These are phyloP conservation scores for Plasmodium inui DNA, from an alignment of 169 alveolate genomes.

Conservation along the genomic window DNA sequence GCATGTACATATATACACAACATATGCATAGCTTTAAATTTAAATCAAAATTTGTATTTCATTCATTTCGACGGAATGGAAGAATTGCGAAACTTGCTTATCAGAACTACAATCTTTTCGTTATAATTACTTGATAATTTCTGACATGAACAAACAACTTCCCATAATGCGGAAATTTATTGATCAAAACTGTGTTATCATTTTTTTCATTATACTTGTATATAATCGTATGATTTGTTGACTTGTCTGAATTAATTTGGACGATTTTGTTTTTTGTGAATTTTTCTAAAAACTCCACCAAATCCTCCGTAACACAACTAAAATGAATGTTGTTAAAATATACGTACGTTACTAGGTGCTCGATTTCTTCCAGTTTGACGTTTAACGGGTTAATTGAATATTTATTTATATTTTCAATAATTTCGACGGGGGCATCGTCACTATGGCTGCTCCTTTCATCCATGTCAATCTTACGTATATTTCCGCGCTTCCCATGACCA, in stretches of 20 bases:
- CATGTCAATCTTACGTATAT: neutral
- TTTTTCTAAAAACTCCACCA: conserved; percentile 62
- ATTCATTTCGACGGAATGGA: conserved; percentile 14
- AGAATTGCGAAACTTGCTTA: neutral
- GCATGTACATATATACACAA: neutral
- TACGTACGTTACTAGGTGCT: conserved; percentile 56
- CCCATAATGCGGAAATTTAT: conserved; percentile 71
- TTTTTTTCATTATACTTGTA: conserved; percentile 72
- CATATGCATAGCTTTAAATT: neutral
- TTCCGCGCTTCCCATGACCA: neutral
- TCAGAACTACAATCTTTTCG: neutral
- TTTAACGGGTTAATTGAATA: conserved; percentile 62
- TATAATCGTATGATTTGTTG: conserved; percentile 50
- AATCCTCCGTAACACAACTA: conserved; percentile 47
- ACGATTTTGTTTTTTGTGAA: conserved; percentile 36
- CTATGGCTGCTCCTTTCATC: neutral
- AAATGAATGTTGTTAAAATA: conserved; percentile 72
- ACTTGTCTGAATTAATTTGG: conserved; percentile 72
- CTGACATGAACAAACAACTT: conserved; percentile 74
- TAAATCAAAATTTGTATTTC: neutral
- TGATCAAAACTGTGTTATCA: conserved; percentile 39
- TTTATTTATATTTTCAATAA: conserved; percentile 64
- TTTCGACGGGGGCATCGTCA: conserved; percentile 11
- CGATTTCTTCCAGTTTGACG: conserved; percentile 66
- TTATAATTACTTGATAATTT: conserved; percentile 71